phyloP scores from a whole-genome alignment of 2,329 filamentous ascomycete species.

The Xylaria sp. region DNA sequence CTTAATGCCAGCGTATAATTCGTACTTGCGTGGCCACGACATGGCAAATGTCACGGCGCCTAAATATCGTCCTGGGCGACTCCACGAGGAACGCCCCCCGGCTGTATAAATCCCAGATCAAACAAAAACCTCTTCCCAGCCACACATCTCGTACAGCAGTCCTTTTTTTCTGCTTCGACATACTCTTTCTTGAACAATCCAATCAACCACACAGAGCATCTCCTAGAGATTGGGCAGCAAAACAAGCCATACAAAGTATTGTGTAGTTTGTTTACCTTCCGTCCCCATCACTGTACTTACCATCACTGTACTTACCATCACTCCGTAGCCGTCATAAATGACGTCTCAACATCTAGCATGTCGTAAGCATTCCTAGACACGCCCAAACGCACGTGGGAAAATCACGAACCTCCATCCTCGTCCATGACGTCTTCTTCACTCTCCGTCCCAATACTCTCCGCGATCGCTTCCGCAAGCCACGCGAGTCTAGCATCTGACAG shows the following conservation, averaged over 20 bases:
- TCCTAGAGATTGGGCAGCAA: background rate
- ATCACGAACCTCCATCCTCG: slow-evolving; percentile 36
- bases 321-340: slow-evolving; percentile 37
- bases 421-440: slow-evolving; percentile 34
- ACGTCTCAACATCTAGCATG: background rate
- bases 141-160: background rate
- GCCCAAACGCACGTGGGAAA: background rate
- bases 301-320: slow-evolving; percentile 11
- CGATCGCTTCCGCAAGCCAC: slow-evolving; percentile 52
- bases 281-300: background rate
- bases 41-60: background rate
- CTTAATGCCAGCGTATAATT: slow-evolving; percentile 26
- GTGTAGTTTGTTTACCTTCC: too few relatives aligned
- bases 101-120: background rate
- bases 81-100: slow-evolving; percentile 10
- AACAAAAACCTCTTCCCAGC: background rate
- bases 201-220: background rate
- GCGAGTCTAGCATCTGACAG: slow-evolving; percentile 58
- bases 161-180: background rate
- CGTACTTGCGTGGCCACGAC: background rate
- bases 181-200: background rate
- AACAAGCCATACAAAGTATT: background rate
- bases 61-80: background rate
- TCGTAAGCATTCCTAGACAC: background rate
- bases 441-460: slow-evolving; percentile 36